Base-by-base conservation (phyloP, 2,329 filamentous ascomycete genomes). In the Claviceps arundinis region DNA sequence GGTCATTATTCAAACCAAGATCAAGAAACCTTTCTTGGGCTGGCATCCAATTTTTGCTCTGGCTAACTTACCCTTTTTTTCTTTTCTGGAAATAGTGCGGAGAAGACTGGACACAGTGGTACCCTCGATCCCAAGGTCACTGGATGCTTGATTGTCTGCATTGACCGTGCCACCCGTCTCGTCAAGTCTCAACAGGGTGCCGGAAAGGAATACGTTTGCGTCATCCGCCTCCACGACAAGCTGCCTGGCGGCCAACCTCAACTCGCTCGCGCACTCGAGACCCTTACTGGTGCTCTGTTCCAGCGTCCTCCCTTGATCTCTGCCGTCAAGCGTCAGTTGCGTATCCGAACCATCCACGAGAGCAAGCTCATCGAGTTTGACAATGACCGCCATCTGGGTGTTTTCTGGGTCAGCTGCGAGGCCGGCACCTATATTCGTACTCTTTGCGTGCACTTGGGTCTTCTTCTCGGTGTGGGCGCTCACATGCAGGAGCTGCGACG, bases 391-490 rank as follows among this genome's bases (percentile, higher is more conserved):
- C 90, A 97, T 70, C 80, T 98, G 40, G 93, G 87, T 70, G 91
- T 97, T 52, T 98, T 98, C 80, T 97, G 93, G 91, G 93, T 97
- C 62, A 95, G 89, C 73, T 98, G 93, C 72, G 93, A 98, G 73
- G 93, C 68, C 50, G 93, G 93, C 68, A 98, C 93, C 58, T 98
- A 98, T 71, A 97, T 98, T 68, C 87, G 93, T 76, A 98, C 93
- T 40, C 83, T 98, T 47, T 97, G 93, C 72, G 91, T 97, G 44
- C 93, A 97, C 73, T 71, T 98, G 60, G 88, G 88, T 70, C 72
- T 82, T 54, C 69, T 82, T 44, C 72, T 82, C 47, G 80, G 91
- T 67, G 89, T 95, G 54, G 91, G 91, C 60, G 93, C 88, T 50
- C 89, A 97, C 75, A 97, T 97, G 91, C 91, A 97, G 75, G 91